A percentile compares a stretch with the other conserved stretches of the same genome.
These are phyloP conservation scores for Cochliopodium minus DNA, from an alignment of 208 protist species.

Conservation along the genomic window DNA sequence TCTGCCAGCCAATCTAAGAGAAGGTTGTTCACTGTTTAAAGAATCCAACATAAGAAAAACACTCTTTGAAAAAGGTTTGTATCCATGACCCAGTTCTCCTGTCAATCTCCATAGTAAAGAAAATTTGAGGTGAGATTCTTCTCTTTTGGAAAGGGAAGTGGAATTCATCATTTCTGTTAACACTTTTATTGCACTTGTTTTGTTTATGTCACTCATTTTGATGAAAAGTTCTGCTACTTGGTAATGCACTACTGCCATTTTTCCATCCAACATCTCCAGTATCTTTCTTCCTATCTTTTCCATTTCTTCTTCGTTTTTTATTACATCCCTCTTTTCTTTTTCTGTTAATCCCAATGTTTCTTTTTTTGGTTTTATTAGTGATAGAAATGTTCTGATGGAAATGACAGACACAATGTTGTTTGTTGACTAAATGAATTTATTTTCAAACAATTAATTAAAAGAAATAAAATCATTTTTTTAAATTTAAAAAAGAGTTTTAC, in stretches of 20 bases:
- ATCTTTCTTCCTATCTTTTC: too few species aligned
- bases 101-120: not conserved
- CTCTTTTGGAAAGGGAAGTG: not conserved
- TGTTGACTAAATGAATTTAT: too few species aligned
- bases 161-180: not conserved
- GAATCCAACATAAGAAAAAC: slow-evolving; percentile 3
- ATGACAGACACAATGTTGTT: too few species aligned
- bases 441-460: too few species aligned
- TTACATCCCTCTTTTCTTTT: too few species aligned
- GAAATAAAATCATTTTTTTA: too few species aligned
- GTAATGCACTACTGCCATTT: not conserved
- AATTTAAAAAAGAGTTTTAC: too few species aligned
- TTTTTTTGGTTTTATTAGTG: too few species aligned
- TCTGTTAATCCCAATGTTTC: too few species aligned
- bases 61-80: not conserved
- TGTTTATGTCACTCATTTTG: not conserved
- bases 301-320: too few species aligned
- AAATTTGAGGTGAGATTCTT: not conserved
- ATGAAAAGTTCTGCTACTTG: not conserved
- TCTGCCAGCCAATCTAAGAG: not conserved
- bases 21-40: not conserved
- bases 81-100: not conserved
- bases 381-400: too few species aligned
- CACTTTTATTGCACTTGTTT: not conserved
- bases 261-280: not conserved